Evolutionary conservation across 257 asterid genomes (phyloP), one percentile per base, ranked within the genome.

Genomic region (Datura wrightii): DNA sequence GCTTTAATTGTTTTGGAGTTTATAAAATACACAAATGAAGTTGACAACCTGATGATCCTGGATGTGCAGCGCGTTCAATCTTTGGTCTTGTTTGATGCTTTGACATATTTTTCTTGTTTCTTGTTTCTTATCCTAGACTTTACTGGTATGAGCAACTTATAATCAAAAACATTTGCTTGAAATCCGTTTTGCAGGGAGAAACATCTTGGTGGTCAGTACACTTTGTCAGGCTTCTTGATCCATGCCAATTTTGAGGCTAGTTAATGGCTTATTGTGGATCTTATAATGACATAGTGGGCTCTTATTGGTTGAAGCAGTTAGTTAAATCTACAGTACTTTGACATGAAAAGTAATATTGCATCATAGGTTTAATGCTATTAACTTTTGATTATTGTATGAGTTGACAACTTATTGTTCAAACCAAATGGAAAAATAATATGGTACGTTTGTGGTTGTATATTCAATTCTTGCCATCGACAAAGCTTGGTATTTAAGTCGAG

Each of bases 371-470:
- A 19, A 3, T 60, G 37, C 10, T 19, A n/a, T 60, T 60, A 60
- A 60, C 37, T 60, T 19, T 60, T 60, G 14, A 60, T 60, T 19
- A 60, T 60, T 60, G 67, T 19, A 60, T 19, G 67, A 60, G 67
- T 19, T 19, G 37, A 3, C 2, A n/a, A 19, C 14, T 19, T 19
- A 4, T 7, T 60, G 36, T 7, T 60, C 37, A n/a, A 19, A 60
- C n/a, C 13, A 60, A 60, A 60, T 60, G 67, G 67, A n/a, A 60
- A 60, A 60, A 60, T 60, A 60, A 60, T n/a, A 10, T 60, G 67
- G 13, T 10, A 60, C 9, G 66, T 60, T 60, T 60, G 67, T 60
- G 39, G 67, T 60, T 60, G 67, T 19, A 19, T 60, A 60, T 8
- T 39, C 42, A 39, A 39, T 39, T 39, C 42, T 39, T 39, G 42